Evolutionary conservation across 805 yeast genomes (phyloP).

Genomic region (Cyberlindnera suaveolens): DNA sequence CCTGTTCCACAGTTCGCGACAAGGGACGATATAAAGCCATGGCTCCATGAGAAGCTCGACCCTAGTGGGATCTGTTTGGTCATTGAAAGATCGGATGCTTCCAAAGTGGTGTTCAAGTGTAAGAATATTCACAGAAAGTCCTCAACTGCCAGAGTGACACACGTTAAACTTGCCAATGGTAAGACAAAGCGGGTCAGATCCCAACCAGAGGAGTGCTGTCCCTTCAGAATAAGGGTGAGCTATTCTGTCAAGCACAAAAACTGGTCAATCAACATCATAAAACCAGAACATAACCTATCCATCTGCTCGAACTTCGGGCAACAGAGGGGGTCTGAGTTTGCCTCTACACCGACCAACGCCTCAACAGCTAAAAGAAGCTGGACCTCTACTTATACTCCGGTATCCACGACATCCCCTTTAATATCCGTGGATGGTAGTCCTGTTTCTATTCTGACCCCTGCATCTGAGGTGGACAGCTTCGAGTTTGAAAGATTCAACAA

Average conservation of each 20-base stretch:
- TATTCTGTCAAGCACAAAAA: slow-evolving; percentile 21
- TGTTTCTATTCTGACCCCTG: slow-evolving; percentile 10
- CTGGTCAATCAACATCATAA: slow-evolving; percentile 23
- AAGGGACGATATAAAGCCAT: slow-evolving; percentile 24
- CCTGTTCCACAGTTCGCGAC: slow-evolving; percentile 21
- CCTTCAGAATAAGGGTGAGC: slow-evolving; percentile 25
- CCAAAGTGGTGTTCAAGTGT: slow-evolving; percentile 29
- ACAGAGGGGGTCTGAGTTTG: slow-evolving; percentile 2
- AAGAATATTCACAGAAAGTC: slow-evolving; percentile 24
- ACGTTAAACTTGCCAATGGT: slow-evolving; percentile 6
- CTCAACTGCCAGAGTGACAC: slow-evolving; percentile 10
- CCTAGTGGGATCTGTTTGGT: slow-evolving; percentile 21
- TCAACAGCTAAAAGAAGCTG: slow-evolving; percentile 16
- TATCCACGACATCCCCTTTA: slow-evolving; percentile 17
- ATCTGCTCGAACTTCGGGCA: slow-evolving; percentile 23
- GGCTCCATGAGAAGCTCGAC: slow-evolving; percentile 19
- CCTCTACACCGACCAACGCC: slow-evolving; percentile 8
- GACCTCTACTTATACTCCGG: slow-evolving; percentile 19
- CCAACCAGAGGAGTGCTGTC: slow-evolving; percentile 22
- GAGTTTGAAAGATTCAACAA: slow-evolving; percentile 10
- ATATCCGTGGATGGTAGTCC: slow-evolving; percentile 9
- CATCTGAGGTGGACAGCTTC: slow-evolving; percentile 9
- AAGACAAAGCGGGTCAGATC: slow-evolving; percentile 18
- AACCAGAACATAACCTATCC: slow-evolving; percentile 18
- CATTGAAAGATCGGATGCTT: slow-evolving; percentile 27